phyloP scores from a whole-genome alignment of 2,329 filamentous ascomycete species.

The Phialophora expanda region DNA sequence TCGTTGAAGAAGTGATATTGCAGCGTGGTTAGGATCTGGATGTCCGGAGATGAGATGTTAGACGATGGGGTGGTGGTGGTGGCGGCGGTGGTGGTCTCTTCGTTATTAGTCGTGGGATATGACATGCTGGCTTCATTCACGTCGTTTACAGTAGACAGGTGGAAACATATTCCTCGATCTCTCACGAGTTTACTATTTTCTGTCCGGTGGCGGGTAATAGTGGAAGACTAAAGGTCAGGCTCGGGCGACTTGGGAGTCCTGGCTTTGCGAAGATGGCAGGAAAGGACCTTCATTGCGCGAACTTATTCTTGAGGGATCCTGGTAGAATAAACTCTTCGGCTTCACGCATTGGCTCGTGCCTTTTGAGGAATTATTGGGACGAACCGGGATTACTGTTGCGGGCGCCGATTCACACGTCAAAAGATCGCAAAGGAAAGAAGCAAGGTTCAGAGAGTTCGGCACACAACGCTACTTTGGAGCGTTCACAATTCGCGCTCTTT shows the following conservation, averaged over 20 bases:
- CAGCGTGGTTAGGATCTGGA: not conserved
- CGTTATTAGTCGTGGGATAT: not conserved
- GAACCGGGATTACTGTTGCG: no score
- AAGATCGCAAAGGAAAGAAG: not conserved
- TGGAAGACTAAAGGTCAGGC: not conserved
- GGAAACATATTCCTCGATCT: not conserved
- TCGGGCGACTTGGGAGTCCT: no score
- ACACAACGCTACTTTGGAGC: not conserved
- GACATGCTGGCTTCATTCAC: not conserved
- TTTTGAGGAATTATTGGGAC: no score
- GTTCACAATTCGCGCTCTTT: not conserved
- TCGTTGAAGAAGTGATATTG: conserved; percentile 1
- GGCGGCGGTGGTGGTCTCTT: not conserved
- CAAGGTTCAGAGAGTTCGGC: not conserved
- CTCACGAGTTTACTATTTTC: not conserved
- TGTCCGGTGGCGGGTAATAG: not conserved
- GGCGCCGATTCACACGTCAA: no score
- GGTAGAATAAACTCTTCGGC: no score
- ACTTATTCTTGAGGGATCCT: no score
- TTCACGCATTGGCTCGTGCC: no score
- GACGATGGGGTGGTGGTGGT: not conserved
- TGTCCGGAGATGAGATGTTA: not conserved
- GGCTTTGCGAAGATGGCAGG: no score
- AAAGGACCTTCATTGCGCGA: no score
- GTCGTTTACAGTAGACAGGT: not conserved